phyloP scores from a whole-genome alignment of 1,284 basidiomycete species.

The Malassezia globosa region DNA sequence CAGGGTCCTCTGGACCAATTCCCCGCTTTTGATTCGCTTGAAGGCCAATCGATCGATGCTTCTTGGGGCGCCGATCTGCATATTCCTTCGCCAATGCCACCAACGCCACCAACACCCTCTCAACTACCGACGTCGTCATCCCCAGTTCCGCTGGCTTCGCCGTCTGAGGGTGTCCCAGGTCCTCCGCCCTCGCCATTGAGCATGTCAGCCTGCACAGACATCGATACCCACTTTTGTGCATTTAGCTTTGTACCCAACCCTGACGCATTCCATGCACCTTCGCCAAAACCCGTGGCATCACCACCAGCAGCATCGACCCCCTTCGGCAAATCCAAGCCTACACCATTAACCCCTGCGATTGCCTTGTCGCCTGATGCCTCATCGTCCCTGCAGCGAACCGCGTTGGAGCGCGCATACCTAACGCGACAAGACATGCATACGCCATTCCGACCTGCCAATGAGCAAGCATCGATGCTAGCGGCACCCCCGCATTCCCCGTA shows the following conservation, averaged over 20 bases:
- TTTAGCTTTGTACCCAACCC: slow-evolving; percentile 32
- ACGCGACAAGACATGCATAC: slow-evolving; percentile 1
- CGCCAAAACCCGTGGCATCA: background rate
- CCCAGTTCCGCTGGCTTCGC: slow-evolving; percentile 12
- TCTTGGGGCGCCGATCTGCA: background rate
- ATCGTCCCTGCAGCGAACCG: slow-evolving; percentile 17
- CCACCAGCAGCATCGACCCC: slow-evolving; percentile 30
- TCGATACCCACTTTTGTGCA: slow-evolving; percentile 29
- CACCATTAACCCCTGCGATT: slow-evolving; percentile 3
- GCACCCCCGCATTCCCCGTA: background rate
- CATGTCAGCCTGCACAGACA: slow-evolving; percentile 26
- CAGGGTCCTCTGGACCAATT: slow-evolving; percentile 34
- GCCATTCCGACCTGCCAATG: background rate
- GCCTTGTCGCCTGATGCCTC: background rate
- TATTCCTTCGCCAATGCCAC: background rate
- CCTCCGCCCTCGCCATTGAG: slow-evolving; percentile 7
- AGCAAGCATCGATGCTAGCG: background rate
- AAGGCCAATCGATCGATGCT: slow-evolving; percentile 1
- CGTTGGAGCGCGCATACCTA: slow-evolving; percentile 12
- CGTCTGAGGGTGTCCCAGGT: background rate
- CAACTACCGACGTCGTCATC: slow-evolving; percentile 5
- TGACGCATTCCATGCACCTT: slow-evolving; percentile 17
- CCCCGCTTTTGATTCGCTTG: slow-evolving; percentile 33
- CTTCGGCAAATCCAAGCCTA: slow-evolving; percentile 2
- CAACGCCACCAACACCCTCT: background rate